phyloP scores from a whole-genome alignment of 2,329 filamentous ascomycete species.

The Herpotrichia juniperi region DNA sequence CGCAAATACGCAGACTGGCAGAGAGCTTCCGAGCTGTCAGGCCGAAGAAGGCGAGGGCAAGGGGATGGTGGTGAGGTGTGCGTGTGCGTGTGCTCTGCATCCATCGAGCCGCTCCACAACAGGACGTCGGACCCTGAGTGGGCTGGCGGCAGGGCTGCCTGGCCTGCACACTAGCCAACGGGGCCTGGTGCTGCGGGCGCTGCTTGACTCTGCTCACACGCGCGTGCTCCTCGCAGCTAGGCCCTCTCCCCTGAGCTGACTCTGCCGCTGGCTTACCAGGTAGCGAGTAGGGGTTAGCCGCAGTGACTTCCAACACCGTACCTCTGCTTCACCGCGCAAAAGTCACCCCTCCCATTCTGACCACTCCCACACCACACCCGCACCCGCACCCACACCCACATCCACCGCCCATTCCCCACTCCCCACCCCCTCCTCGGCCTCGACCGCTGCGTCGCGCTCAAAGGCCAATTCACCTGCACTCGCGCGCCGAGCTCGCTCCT shows the following conservation, averaged over 20 bases:
- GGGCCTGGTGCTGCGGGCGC: neutral
- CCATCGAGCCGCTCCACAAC: too few species aligned
- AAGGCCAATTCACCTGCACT: conserved; percentile 21
- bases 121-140: neutral
- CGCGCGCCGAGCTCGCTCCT: conserved; percentile 17
- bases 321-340: neutral
- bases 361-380: too few species aligned
- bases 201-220: neutral
- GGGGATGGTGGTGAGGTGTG: too few species aligned
- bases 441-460: conserved; percentile 7
- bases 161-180: neutral
- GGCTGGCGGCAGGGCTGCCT: neutral
- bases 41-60: neutral
- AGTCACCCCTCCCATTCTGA: neutral
- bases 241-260: neutral
- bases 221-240: neutral
- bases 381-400: too few species aligned
- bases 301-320: neutral
- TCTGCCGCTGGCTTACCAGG: neutral
- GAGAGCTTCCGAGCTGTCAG: neutral
- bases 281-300: neutral
- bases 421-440: neutral
- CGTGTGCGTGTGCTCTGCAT: too few species aligned
- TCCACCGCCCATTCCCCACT: too few species aligned
- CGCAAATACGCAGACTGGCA: neutral